These are phyloP conservation scores for Zygoascus ofunaensis DNA, from an alignment of 805 yeast species.

Conservation along the genomic window DNA sequence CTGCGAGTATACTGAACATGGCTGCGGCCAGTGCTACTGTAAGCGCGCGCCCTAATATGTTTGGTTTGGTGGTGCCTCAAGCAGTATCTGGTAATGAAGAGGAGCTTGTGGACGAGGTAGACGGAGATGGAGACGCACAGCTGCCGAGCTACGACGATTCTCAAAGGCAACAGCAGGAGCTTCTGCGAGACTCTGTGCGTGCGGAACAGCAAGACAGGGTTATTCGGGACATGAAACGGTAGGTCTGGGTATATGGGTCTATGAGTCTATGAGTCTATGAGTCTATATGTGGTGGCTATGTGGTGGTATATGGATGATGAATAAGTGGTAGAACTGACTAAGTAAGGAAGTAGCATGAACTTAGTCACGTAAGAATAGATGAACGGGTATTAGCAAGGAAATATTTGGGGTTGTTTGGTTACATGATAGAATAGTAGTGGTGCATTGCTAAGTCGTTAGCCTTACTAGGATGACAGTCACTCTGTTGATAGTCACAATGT, in stretches of 20 bases:
- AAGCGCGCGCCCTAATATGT: constrained; percentile 1
- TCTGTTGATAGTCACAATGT: no score
- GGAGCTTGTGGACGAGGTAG: neutral
- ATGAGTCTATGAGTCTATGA: no score
- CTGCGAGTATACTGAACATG: constrained; percentile 11
- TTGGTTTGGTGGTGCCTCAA: neutral
- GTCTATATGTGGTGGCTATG: no score
- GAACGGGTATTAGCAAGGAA: no score
- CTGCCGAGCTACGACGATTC: constrained; percentile 15
- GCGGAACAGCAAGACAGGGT: constrained; percentile 2
- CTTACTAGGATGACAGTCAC: no score
- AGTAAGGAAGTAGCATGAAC: no score
- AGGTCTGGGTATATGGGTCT: neutral
- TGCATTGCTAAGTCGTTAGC: no score
- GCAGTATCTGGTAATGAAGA: neutral
- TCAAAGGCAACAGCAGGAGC: constrained; percentile 11
- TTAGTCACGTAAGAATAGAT: no score
- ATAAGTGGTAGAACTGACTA: no score
- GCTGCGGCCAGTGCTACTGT: constrained; percentile 10
- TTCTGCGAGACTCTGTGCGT: constrained; percentile 6
- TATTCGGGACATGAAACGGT: constrained; percentile 4
- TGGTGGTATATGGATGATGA: no score
- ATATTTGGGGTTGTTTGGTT: no score
- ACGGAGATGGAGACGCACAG: neutral
- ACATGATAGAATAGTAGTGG: no score